Conservation (phyloP, 73 alveolate species). For the Paramecium pentaurelia region DNA sequence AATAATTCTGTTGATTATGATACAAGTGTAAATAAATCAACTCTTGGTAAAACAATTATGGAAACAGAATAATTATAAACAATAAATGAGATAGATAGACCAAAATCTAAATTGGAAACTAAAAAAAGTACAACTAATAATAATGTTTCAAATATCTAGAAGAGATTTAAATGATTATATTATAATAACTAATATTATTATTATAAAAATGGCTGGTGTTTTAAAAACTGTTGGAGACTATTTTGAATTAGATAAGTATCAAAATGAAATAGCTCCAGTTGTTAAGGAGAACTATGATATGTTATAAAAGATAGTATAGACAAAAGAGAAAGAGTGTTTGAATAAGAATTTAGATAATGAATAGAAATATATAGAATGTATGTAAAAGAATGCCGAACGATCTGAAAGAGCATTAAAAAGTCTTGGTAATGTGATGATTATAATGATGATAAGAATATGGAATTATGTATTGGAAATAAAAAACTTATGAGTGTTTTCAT, state of each 20-base stretch:
- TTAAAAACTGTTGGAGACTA: constrained; percentile 12
- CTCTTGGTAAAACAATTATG: not conserved
- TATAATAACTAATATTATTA: not conserved
- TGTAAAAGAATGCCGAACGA: not conserved
- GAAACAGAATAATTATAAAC: not conserved
- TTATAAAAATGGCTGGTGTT: constrained; percentile 1
- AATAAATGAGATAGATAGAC: constrained; percentile 3
- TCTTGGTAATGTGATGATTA: not conserved
- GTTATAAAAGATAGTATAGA: not conserved
- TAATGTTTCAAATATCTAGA: not conserved
- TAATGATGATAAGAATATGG: not conserved
- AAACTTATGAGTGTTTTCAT: constrained; percentile 20
- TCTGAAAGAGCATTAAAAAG: not conserved
- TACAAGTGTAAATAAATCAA: not conserved
- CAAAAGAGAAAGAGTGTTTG: not conserved
- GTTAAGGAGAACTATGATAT: not conserved
- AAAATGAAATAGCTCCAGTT: not conserved
- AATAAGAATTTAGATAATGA: not conserved
- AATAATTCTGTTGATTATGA: constrained; percentile 14
- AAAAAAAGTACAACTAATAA: not conserved
- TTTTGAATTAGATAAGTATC: not conserved
- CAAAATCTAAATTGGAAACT: not conserved
- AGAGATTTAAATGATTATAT: constrained; percentile 1
- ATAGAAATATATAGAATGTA: not conserved
- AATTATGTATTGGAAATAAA: constrained; percentile 12